Evolutionary conservation across 306 rosid genomes (phyloP).

Genomic region (Astragalus glycyphyllos): DNA sequence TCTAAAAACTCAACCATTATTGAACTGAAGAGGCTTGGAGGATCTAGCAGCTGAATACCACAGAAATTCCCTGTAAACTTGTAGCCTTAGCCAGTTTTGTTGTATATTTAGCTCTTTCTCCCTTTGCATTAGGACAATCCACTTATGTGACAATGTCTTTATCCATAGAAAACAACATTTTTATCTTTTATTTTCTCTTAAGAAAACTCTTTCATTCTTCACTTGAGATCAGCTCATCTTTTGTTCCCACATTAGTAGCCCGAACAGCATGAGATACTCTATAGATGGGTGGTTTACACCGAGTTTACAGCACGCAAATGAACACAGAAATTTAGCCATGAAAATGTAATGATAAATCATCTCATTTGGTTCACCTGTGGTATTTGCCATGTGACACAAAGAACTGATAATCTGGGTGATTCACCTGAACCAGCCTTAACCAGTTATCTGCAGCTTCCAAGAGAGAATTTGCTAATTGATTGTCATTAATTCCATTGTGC

Average conservation of each 20-base stretch:
- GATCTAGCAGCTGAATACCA: conserved; percentile 33
- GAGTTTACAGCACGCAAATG: conserved; percentile 32
- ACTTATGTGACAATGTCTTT: conserved; percentile 24
- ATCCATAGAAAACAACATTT: conserved; percentile 6
- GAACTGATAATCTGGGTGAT: conserved; percentile 87
- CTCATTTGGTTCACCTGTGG: conserved; percentile 55
- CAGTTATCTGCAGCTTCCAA: conserved; percentile 75
- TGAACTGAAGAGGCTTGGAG: conserved; percentile 32
- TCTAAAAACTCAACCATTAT: conserved; percentile 20
- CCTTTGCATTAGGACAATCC: conserved; percentile 25
- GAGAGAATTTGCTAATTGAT: conserved; percentile 63
- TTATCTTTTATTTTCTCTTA: background rate
- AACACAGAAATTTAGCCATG: conserved; percentile 46
- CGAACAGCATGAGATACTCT: conserved; percentile 39
- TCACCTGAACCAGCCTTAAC: conserved; percentile 73
- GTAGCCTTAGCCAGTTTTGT: conserved; percentile 9
- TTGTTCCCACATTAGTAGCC: conserved; percentile 39
- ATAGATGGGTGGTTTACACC: conserved; percentile 31
- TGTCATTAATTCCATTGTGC: conserved; percentile 57
- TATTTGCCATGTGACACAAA: conserved; percentile 62
- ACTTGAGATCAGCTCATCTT: conserved; percentile 17
- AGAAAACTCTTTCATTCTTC: conserved; percentile 37
- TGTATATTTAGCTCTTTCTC: conserved; percentile 17
- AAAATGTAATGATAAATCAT: conserved; percentile 32
- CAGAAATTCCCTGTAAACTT: conserved; percentile 11